Base-by-base conservation (phyloP, 495 filamentous ascomycete species). In the Usnea hakonensis region DNA sequence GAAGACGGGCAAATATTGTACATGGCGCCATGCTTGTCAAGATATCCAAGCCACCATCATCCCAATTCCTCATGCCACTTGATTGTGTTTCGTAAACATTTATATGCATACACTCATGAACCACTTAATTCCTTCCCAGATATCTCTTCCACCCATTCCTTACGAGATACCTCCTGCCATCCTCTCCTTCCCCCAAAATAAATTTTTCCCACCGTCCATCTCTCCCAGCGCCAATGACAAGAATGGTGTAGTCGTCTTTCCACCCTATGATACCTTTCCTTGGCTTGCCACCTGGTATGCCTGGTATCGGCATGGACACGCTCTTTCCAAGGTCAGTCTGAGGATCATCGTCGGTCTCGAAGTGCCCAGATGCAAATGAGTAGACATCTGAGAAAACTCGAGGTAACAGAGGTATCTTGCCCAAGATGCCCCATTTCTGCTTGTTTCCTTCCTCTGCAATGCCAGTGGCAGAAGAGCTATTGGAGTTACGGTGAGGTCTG, bases 141-240 rank as follows among this genome's bases (percentile, higher is more conserved):
- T 93, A 95, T 71, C 84, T 77, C 74, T 88, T 91, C 90, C 90
- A 95, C 6, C 90, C 90, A 61, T 88, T 85, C 68, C 87, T 79
- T 5, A 84, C 68, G 64, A 86, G 79, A 52, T 78, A 74, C 50
- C 82, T 76, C 64, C 78, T 83, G 14, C 87, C 87, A 55, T 87
- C 86, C 46, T 83, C 79, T 0, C 77, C 81, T 57, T 88, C 80
- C 28, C 75, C 79, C 32, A 95, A 72, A 14, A 83, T 76, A 62
- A 93, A 95, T 63, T 84, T 90, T 77, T 96, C 90, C 91, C 91
- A 95, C 28, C 88, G 78, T 9, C 85, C 86, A 65, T 94, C 89
- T 63, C 80, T 77, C 0, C 91, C 91, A 7, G 90, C 88, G n/a
- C 91, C 87, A 40, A 95, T 77, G 4, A 95, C 87, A 21, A 90